These are phyloP conservation scores for Lathyrus aphaca DNA, from an alignment of 306 rosid genomes.

Conservation along the genomic window DNA sequence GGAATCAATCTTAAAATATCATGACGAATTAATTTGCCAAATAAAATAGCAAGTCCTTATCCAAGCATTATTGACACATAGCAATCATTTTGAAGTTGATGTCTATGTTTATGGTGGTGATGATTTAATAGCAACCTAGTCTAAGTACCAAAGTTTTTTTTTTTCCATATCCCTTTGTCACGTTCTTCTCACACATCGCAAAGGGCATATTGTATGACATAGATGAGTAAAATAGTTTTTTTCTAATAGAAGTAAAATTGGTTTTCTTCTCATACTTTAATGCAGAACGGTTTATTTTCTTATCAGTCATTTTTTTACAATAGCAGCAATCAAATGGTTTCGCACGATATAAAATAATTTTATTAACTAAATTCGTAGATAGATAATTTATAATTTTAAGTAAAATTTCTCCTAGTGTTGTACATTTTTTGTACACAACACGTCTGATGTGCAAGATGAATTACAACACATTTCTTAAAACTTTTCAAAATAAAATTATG, in stretches of 20 bases:
- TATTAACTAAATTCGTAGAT: neutral
- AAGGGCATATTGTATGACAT: neutral
- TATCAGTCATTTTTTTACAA: neutral
- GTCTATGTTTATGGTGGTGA: constrained; percentile 13
- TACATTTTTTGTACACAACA: too few relatives aligned
- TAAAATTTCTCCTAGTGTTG: neutral
- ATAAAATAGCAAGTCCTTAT: neutral
- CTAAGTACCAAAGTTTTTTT: neutral
- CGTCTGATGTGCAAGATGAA: too few relatives aligned
- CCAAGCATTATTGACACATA: neutral
- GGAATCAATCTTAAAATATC: neutral
- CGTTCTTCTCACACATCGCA: neutral
- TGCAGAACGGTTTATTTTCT: neutral
- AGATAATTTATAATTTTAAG: neutral
- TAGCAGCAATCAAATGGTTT: neutral
- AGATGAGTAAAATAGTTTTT: neutral
- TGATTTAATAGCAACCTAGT: neutral
- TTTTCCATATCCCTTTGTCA: neutral
- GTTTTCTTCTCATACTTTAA: neutral
- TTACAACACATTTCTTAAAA: too few relatives aligned
- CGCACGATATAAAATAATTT: neutral
- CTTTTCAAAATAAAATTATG: too few relatives aligned
- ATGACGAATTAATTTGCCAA: neutral
- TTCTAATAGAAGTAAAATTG: neutral
- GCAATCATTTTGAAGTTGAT: neutral